Evolutionary conservation across 306 rosid genomes (phyloP).

Genomic region (Sicyos baderoa): DNA sequence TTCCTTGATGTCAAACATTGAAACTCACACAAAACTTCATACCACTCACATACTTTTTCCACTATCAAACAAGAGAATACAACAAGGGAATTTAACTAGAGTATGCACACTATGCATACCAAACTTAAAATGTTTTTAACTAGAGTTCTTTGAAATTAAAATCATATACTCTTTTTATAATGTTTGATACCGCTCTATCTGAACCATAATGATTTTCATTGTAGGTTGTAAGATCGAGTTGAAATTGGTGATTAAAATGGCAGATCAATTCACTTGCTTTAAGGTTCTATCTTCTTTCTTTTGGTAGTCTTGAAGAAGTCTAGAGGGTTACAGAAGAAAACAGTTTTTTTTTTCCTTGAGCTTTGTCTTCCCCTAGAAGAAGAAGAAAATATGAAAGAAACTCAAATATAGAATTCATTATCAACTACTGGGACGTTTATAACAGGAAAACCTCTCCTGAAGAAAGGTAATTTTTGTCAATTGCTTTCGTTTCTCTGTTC

Average conservation of each 20-base stretch:
- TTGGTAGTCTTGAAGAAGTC: background rate
- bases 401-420: background rate
- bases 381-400: background rate
- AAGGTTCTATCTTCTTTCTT: constrained; percentile 10
- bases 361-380: background rate
- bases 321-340: background rate
- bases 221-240: constrained; percentile 53
- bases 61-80: no score
- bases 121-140: no score
- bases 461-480: background rate
- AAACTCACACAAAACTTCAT: no score
- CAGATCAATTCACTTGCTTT: constrained; percentile 1
- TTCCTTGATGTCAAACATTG: no score
- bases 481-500: no score
- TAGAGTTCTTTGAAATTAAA: background rate
- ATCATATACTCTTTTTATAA: no score
- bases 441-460: background rate
- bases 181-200: background rate
- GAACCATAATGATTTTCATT: constrained; percentile 26
- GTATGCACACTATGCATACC: no score
- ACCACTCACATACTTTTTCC: no score
- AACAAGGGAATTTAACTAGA: no score
- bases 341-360: background rate
- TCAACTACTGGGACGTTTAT: background rate
- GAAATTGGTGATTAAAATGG: constrained; percentile 4